phyloP scores from a whole-genome alignment of 73 alveolate species.

The Paramecium tetraurelia region DNA sequence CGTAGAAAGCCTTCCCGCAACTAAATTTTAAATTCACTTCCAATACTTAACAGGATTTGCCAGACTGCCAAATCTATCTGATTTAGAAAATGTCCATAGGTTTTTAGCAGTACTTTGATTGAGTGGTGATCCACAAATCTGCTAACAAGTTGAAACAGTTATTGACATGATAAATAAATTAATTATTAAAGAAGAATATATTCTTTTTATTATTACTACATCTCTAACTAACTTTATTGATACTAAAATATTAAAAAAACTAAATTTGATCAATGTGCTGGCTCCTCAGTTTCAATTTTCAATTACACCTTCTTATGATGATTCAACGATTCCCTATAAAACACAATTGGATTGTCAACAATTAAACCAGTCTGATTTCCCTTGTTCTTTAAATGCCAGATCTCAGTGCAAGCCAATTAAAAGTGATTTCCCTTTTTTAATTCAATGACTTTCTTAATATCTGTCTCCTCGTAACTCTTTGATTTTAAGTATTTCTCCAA shows the following conservation, averaged over 20 bases:
- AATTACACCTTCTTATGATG: neutral
- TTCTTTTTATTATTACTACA: neutral
- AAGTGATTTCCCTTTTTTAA: neutral
- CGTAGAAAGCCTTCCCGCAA: slow-evolving; percentile 22
- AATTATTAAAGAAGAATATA: neutral
- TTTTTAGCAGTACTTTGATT: slow-evolving; percentile 16
- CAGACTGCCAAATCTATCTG: slow-evolving; percentile 13
- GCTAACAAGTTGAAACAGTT: slow-evolving; percentile 51
- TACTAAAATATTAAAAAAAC: neutral
- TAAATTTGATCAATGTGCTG: neutral
- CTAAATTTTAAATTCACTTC: neutral
- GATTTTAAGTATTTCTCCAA: neutral
- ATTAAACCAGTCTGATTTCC: neutral
- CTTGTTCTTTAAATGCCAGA: neutral
- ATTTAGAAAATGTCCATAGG: slow-evolving; percentile 43
- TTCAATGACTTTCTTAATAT: neutral
- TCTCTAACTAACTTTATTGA: neutral
- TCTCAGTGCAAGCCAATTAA: neutral
- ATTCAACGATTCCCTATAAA: neutral
- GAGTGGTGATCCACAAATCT: neutral
- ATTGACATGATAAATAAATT: slow-evolving; percentile 21
- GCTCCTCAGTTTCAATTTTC: neutral
- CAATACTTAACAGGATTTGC: slow-evolving; percentile 39
- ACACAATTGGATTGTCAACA: neutral
- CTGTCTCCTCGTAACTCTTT: neutral